Conservation (phyloP, 257 asterid genomes). For the Verbascum thapsus region DNA sequence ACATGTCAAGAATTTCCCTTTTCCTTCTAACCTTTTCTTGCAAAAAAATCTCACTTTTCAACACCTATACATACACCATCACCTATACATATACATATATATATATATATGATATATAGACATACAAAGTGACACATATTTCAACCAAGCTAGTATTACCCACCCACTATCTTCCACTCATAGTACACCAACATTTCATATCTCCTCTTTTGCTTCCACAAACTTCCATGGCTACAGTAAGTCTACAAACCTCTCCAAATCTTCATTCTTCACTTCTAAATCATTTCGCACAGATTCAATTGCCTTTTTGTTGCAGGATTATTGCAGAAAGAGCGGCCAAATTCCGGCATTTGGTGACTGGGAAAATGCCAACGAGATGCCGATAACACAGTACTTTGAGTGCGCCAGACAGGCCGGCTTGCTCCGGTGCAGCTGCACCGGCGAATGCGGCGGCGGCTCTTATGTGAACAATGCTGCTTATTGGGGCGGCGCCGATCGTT, state of each 20-base stretch:
- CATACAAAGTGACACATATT: neutral
- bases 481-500: constrained; percentile 28
- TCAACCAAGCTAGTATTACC: constrained; percentile 20
- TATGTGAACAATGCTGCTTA: constrained; percentile 13
- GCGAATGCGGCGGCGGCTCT: constrained; percentile 33
- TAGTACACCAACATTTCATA: neutral
- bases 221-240: constrained; percentile 37
- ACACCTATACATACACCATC: constrained; percentile 11
- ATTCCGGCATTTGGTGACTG: constrained; percentile 83
- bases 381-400: constrained; percentile 75
- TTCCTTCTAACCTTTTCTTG: neutral
- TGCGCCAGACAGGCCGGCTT: constrained; percentile 82
- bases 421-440: constrained; percentile 48
- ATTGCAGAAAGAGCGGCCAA: constrained; percentile 57
- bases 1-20: neutral
- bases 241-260: constrained; percentile 25
- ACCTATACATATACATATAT: neutral
- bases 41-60: constrained; percentile 26
- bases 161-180: constrained; percentile 24
- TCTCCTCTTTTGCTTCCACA: neutral
- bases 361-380: constrained; percentile 68
- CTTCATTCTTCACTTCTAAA: constrained; percentile 13
- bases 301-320: constrained; percentile 32
- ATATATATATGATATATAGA: neutral
- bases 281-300: neutral